Evolutionary conservation across 768 basidiomycete species (phyloP), one percentile per base, ranked within the genome.

Genomic region (Leucocoprinus birnbaumii): DNA sequence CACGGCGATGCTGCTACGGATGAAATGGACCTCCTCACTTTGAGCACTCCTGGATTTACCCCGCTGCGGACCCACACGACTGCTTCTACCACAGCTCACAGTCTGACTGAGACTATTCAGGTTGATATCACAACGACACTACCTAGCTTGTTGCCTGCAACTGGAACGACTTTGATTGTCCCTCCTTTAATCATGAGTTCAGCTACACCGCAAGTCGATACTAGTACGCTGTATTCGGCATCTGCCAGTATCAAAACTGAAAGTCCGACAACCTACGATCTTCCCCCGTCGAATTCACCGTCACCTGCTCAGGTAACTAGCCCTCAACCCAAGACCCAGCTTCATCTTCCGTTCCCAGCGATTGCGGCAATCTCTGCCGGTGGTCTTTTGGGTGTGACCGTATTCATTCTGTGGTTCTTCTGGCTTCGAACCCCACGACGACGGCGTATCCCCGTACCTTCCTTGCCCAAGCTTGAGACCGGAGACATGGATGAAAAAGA

Each of bases 391-490:
- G 58, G 82, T 9, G 59, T 86, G 24, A 61, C 84, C 2, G 77
- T 77, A 14, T 52, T 80, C 34, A 71, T 78, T 55, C 65, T 87
- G 51, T 55, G 80, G 13, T 62, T 77, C 58, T 82, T 73, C 56
- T 63, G 80, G 57, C 77, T 77, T 49, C 68, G 68, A 54, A 78
- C 79, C 25, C 85, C 82, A 21, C 72, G 70, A 18, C 76, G 76
- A 37, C 79, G 75, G 45, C 71, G 70, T n/a, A 80, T 76, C 18
- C 86, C 82, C 5, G 84, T 76, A n/a, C 89, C 87, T 2, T 91
- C 88, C 26, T 74, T 86, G n/a, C 89, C 88, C 0, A 85, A 88
- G 45, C 71, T 86, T 11, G 82, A 86, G 55, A 83, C 87, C 37
- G 71, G 69, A 11, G 78, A 74, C 57, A 66, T 75, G 11, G 78